Conservation (phyloP, 1,139 yeast genomes). For the Yamadazyma songkhlaensis region DNA sequence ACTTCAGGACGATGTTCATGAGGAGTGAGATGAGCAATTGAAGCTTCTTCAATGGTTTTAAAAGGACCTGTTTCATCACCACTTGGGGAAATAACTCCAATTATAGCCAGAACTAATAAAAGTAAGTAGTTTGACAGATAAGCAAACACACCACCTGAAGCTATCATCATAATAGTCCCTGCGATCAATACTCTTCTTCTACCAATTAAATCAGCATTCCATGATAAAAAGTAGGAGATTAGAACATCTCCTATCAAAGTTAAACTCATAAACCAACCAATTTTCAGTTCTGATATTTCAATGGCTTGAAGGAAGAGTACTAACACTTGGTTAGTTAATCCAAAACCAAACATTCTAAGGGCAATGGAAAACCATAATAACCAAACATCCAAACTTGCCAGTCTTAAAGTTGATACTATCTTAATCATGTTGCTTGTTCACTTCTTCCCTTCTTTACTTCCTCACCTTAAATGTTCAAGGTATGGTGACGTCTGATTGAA, state of each 20-base stretch:
- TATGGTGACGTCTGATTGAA: too few species aligned
- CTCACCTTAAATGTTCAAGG: too few species aligned
- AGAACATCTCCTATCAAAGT: constrained; percentile 79
- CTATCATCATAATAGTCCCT: constrained; percentile 70
- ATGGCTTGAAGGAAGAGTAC: constrained; percentile 64
- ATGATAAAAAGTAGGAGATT: constrained; percentile 68
- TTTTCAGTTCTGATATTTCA: constrained; percentile 52
- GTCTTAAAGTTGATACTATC: background rate
- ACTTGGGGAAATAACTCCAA: constrained; percentile 77
- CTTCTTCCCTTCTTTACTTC: too few species aligned
- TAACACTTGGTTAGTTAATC: constrained; percentile 76
- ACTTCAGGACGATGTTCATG: constrained; percentile 66
- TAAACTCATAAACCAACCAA: constrained; percentile 81
- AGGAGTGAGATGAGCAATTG: constrained; percentile 77
- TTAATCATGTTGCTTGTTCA: constrained; percentile 1
- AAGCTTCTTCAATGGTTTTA: constrained; percentile 83
- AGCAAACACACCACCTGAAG: constrained; percentile 67
- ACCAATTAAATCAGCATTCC: constrained; percentile 79
- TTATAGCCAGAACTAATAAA: constrained; percentile 56
- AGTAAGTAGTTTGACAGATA: constrained; percentile 44
- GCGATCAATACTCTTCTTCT: constrained; percentile 60
- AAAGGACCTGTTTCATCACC: constrained; percentile 96
- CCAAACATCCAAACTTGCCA: constrained; percentile 48
- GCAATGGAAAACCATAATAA: constrained; percentile 71
- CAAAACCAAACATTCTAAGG: constrained; percentile 73